Percentiles rank a stretch among this genome's conserved stretches.
Evolutionary conservation across 1,284 basidiomycete genomes (phyloP).

Genomic region (Puccinia sorghi): DNA sequence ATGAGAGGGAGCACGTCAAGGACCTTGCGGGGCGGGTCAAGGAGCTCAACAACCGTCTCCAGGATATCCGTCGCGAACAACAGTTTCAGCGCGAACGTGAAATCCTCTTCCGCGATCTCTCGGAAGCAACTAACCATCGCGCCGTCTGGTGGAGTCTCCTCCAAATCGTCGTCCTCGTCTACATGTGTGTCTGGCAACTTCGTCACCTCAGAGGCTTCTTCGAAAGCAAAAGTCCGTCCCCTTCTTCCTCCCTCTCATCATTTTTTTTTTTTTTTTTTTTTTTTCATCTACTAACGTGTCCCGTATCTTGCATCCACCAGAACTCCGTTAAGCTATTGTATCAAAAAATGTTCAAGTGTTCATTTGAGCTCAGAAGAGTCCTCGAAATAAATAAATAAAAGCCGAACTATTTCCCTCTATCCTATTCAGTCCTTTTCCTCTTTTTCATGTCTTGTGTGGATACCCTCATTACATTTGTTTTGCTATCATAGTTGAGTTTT

Average conservation of each 20-base stretch:
- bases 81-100: slow-evolving; percentile 94
- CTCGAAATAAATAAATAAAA: not conserved
- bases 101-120: slow-evolving; percentile 82
- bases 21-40: slow-evolving; percentile 82
- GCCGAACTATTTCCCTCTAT: slow-evolving; percentile 52
- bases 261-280: slow-evolving; percentile 23
- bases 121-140: slow-evolving; percentile 80
- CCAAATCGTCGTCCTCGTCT: slow-evolving; percentile 81
- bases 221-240: slow-evolving; percentile 50
- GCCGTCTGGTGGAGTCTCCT: slow-evolving; percentile 90
- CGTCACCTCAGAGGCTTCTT: slow-evolving; percentile 72
- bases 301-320: slow-evolving; percentile 83
- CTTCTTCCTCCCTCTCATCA: slow-evolving; percentile 50
- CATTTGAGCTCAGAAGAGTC: slow-evolving; percentile 53
- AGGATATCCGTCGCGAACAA: slow-evolving; percentile 91
- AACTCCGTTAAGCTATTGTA: slow-evolving; percentile 66
- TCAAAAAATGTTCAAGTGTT: slow-evolving; percentile 55
- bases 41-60: slow-evolving; percentile 87
- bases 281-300: slow-evolving; percentile 27
- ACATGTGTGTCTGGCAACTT: slow-evolving; percentile 88
- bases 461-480: slow-evolving; percentile 64
- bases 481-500: slow-evolving; percentile 58
- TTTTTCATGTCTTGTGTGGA: slow-evolving; percentile 63
- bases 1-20: slow-evolving; percentile 76
- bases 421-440: slow-evolving; percentile 66